A percentile compares a stretch with the other conserved stretches of the same genome.
Evolutionary conservation across 305 asterid genomes (phyloP).

Genomic region (Fraxinus floribunda): DNA sequence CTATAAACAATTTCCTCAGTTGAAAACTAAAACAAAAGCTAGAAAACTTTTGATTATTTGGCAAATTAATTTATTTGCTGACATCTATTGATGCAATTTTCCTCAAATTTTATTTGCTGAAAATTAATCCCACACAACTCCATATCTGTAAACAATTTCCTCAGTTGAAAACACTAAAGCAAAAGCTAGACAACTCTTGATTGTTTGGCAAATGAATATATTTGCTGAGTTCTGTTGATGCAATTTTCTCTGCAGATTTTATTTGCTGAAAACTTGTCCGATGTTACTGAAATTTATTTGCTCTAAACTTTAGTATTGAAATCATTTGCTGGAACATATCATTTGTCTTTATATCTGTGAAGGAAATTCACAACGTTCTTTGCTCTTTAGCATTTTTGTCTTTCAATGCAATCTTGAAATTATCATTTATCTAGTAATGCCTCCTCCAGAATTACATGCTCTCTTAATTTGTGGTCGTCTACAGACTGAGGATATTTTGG

Average conservation of each 20-base stretch:
- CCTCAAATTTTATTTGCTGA: not conserved
- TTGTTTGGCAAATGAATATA: not conserved
- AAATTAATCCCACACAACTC: not conserved
- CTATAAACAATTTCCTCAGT: not conserved
- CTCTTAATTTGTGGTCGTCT: not conserved
- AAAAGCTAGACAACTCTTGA: not conserved
- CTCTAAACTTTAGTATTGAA: not conserved
- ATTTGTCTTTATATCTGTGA: not conserved
- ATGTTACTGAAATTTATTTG: not conserved
- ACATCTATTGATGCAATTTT: too few relatives aligned
- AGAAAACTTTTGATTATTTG: not conserved
- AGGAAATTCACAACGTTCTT: not conserved
- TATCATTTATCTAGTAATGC: slow-evolving; percentile 8
- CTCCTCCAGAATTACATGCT: slow-evolving; percentile 1
- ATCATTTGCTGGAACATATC: not conserved
- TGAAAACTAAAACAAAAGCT: not conserved
- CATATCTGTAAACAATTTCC: not conserved
- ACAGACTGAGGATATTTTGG: not conserved
- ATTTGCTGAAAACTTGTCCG: not conserved
- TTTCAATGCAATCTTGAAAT: slow-evolving; percentile 10
- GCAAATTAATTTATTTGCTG: not conserved
- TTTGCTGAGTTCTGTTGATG: not conserved
- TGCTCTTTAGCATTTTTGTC: not conserved
- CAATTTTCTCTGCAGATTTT: not conserved
- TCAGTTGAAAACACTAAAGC: not conserved